Base-by-base conservation (phyloP, 495 filamentous ascomycete species). In the Rusavskia elegans region DNA sequence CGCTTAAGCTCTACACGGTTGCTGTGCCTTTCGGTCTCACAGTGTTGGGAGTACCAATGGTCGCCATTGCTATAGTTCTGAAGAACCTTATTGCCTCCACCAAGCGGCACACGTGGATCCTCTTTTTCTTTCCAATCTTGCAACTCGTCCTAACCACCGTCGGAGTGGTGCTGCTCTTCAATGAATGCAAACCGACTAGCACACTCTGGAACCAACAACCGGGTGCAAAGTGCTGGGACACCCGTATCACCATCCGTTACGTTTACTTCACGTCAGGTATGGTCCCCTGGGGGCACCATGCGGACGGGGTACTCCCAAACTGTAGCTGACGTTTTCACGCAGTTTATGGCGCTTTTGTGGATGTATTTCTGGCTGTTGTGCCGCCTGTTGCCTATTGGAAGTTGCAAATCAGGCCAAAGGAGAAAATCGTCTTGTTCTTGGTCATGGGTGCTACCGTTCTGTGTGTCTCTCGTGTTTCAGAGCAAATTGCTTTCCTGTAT, bases 331-430 rank as follows among this genome's bases (percentile, higher is more conserved):
- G 42, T 13, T 20, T 20, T 11, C 5, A 2, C 20, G 20, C 20
- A 45, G 59, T 53, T 23, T 64, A 57, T 39, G 60, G 59, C 4
- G 57, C 62, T 16, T 13, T 62, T 25, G 62, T 59, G 16, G 62
- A 64, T 23, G 60, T 64, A 38, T 41, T 64, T n/a, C 48, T 64
- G 29, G 62, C 62, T 3, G 14, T 59, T 13, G 56, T 62, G 36
- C 62, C 62, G n/a, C 60, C 60, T 49, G 21, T 39, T 19, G 58
- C 49, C 17, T 60, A 60, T 23, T 64, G 60, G 57, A 64, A 59
- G 29, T 41, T 64, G 32, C 57, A 64, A 20, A 58, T 64, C 20
- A 46, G 13, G 23, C 7, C 10, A 13, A 46, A 29, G 13, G 23
- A 10, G 8, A 46, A 46, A 16, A 14, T 46, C 21, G 23, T 10